These are phyloP conservation scores for Volutella citrinella DNA, from an alignment of 2,329 filamentous ascomycete species.

Conservation along the genomic window DNA sequence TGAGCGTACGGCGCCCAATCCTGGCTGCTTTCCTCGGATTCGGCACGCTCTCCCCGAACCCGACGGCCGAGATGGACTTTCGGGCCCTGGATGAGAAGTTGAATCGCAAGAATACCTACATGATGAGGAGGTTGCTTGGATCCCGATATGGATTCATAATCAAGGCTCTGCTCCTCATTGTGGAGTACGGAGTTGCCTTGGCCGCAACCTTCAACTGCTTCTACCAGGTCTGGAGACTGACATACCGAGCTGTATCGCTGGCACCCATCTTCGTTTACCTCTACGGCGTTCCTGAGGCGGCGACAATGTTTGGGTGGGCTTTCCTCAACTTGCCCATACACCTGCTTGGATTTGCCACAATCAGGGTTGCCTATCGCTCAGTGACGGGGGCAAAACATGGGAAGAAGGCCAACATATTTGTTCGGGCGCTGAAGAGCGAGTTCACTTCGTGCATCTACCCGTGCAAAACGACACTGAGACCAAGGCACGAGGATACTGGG, in stretches of 20 bases:
- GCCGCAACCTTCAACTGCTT: slow-evolving; percentile 7
- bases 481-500: no score
- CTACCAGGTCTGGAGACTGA: slow-evolving; percentile 11
- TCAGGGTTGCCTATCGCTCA: no score
- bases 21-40: slow-evolving; percentile 10
- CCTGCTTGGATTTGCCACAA: slow-evolving; percentile 12
- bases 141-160: not conserved
- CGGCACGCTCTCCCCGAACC: slow-evolving; percentile 12
- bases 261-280: slow-evolving; percentile 8
- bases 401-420: no score
- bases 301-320: slow-evolving; percentile 12
- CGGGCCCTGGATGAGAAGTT: slow-evolving; percentile 8
- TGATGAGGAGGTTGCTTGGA: not conserved
- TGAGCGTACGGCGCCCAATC: slow-evolving; percentile 9
- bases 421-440: no score
- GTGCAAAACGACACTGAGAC: no score
- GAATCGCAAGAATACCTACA: no score
- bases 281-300: slow-evolving; percentile 7
- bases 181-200: slow-evolving; percentile 8
- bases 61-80: slow-evolving; percentile 9
- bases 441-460: no score
- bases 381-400: no score
- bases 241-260: slow-evolving; percentile 8
- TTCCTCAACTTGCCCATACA: slow-evolving; percentile 9
- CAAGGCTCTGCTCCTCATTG: slow-evolving; percentile 9